phyloP scores from a whole-genome alignment of 345 rosid genomes.

The Microcos paniculata region DNA sequence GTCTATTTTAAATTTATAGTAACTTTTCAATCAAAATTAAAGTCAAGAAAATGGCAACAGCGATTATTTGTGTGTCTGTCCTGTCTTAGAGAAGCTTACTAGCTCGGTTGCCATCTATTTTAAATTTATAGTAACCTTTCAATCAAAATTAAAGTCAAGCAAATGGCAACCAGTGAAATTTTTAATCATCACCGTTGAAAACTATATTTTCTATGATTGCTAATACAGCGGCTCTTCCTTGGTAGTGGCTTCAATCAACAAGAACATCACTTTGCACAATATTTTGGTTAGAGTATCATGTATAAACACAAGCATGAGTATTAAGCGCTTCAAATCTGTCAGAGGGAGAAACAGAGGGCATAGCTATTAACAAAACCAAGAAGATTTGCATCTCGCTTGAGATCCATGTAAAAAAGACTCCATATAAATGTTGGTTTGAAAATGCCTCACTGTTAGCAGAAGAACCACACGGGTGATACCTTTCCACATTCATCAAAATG shows the following conservation, averaged over 20 bases:
- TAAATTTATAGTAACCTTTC: background rate
- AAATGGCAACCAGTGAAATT: background rate
- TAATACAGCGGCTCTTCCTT: background rate
- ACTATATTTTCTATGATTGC: background rate
- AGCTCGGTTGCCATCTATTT: background rate
- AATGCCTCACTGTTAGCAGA: constrained; percentile 1
- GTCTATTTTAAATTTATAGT: background rate
- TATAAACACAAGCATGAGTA: background rate
- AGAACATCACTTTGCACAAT: background rate
- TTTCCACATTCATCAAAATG: background rate
- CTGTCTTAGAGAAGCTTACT: background rate
- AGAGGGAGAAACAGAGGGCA: background rate
- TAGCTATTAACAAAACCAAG: background rate
- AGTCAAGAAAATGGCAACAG: background rate
- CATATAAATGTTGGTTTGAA: background rate
- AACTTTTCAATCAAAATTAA: background rate
- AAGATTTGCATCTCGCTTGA: background rate
- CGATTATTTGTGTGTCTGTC: background rate
- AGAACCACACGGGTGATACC: background rate
- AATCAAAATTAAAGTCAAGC: constrained; percentile 7
- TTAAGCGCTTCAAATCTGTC: background rate
- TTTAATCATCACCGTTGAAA: background rate
- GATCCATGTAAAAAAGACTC: constrained; percentile 1
- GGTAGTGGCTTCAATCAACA: background rate
- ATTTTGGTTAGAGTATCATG: background rate